phyloP scores from a whole-genome alignment of 2,329 filamentous ascomycete genomes.

The Dothistroma septosporum region DNA sequence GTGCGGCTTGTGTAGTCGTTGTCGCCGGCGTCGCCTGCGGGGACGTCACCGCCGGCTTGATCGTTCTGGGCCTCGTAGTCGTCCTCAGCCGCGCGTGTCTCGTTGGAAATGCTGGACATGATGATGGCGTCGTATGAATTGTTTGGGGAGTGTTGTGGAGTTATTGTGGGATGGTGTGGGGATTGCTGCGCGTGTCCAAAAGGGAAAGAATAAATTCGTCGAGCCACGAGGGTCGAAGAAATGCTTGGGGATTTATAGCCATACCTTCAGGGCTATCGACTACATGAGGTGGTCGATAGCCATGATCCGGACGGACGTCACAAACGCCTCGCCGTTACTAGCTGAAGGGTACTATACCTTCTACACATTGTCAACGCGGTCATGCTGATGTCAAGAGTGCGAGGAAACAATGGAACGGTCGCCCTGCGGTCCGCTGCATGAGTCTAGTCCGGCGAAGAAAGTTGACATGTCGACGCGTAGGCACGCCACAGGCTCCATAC shows the following conservation, averaged over 20 bases:
- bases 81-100: slow-evolving; percentile 8
- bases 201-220: too few relatives aligned
- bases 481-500: neutral
- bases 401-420: neutral
- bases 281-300: neutral
- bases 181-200: neutral
- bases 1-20: slow-evolving; percentile 47
- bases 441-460: neutral
- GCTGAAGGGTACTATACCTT: neutral
- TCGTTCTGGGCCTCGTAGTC: slow-evolving; percentile 18
- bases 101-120: slow-evolving; percentile 15
- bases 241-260: neutral
- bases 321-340: neutral
- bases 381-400: slow-evolving; percentile 8
- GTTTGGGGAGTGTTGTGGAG: neutral
- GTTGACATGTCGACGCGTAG: neutral
- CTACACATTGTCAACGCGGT: slow-evolving; percentile 1
- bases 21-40: slow-evolving; percentile 37
- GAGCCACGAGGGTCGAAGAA: too few relatives aligned
- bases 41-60: slow-evolving; percentile 25
- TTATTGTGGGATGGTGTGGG: neutral
- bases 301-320: slow-evolving; percentile 6
- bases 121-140: slow-evolving; percentile 1
- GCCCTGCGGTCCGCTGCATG: neutral
- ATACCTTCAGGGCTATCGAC: neutral